Evolutionary conservation across 108 stramenopile genomes (phyloP).

Genomic region (Cyclotella atomus): DNA sequence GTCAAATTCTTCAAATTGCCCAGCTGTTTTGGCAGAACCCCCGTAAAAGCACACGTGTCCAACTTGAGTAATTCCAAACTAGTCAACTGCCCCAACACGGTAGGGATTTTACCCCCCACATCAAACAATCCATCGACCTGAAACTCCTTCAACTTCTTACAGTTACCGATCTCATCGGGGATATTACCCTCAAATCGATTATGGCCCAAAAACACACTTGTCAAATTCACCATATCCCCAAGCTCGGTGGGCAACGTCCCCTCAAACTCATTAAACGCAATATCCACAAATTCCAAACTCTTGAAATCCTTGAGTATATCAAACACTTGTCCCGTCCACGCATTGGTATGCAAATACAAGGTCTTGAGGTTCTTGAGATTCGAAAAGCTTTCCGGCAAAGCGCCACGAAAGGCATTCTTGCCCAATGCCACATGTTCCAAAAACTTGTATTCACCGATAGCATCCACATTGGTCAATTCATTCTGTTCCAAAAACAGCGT

Average conservation of each 20-base stretch:
- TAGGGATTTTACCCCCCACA: slow-evolving; percentile 59
- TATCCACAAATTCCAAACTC: slow-evolving; percentile 39
- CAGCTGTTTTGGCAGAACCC: slow-evolving; percentile 53
- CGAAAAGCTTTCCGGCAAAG: slow-evolving; percentile 28
- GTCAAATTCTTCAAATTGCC: slow-evolving; percentile 48
- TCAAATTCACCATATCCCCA: slow-evolving; percentile 41
- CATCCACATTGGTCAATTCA: slow-evolving; percentile 46
- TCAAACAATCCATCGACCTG: slow-evolving; percentile 23
- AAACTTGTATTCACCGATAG: slow-evolving; percentile 39
- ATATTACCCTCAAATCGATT: slow-evolving; percentile 53
- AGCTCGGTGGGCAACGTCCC: slow-evolving; percentile 57
- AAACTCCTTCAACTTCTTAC: slow-evolving; percentile 56
- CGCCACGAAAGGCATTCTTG: slow-evolving; percentile 39
- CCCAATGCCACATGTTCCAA: slow-evolving; percentile 36
- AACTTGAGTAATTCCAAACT: slow-evolving; percentile 58
- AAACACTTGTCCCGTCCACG: slow-evolving; percentile 34
- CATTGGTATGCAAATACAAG: slow-evolving; percentile 47
- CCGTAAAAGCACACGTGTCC: slow-evolving; percentile 42
- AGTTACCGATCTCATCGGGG: slow-evolving; percentile 45
- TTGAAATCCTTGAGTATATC: slow-evolving; percentile 40
- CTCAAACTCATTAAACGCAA: slow-evolving; percentile 43
- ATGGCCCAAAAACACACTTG: slow-evolving; percentile 34
- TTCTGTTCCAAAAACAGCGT: slow-evolving; percentile 53
- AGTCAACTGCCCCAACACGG: slow-evolving; percentile 56
- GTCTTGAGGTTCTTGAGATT: slow-evolving; percentile 47